These are phyloP conservation scores for Alternaria atra DNA, from an alignment of 2,329 filamentous ascomycete species.

Conservation along the genomic window DNA sequence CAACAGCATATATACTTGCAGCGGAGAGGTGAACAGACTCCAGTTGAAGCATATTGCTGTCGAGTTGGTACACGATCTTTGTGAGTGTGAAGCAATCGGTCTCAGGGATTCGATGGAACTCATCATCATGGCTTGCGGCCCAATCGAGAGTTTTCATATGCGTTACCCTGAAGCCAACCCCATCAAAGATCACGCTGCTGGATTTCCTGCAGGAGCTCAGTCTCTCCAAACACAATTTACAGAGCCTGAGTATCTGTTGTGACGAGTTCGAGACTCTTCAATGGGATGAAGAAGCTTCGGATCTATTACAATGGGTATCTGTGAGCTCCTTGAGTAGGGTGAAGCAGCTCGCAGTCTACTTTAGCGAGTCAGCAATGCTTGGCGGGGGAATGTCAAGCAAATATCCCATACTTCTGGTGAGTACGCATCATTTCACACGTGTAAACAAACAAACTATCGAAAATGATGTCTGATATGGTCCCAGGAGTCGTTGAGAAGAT, in stretches of 20 bases:
- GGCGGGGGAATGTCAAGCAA: too few species aligned
- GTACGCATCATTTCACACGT: too few species aligned
- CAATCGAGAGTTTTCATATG: background rate
- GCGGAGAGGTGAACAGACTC: background rate
- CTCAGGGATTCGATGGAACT: background rate
- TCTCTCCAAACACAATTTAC: background rate
- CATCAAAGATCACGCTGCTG: background rate
- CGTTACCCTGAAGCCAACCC: background rate
- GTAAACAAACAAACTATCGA: too few species aligned
- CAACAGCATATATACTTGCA: background rate
- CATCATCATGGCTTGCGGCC: background rate
- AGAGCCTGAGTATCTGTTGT: background rate
- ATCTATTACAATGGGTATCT: too few species aligned
- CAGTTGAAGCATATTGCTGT: background rate
- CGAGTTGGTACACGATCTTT: background rate
- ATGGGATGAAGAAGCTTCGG: background rate
- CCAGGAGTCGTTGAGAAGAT: background rate
- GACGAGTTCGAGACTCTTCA: background rate
- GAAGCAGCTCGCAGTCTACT: too few species aligned
- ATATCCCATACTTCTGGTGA: too few species aligned
- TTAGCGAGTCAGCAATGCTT: too few species aligned
- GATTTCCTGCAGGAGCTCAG: too few species aligned
- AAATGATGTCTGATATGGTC: background rate
- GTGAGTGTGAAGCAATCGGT: too few species aligned
- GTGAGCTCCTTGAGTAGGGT: background rate